These are phyloP conservation scores for Pyrenophora tritici-repentis DNA, from an alignment of 2,329 filamentous ascomycete species.

Conservation along the genomic window DNA sequence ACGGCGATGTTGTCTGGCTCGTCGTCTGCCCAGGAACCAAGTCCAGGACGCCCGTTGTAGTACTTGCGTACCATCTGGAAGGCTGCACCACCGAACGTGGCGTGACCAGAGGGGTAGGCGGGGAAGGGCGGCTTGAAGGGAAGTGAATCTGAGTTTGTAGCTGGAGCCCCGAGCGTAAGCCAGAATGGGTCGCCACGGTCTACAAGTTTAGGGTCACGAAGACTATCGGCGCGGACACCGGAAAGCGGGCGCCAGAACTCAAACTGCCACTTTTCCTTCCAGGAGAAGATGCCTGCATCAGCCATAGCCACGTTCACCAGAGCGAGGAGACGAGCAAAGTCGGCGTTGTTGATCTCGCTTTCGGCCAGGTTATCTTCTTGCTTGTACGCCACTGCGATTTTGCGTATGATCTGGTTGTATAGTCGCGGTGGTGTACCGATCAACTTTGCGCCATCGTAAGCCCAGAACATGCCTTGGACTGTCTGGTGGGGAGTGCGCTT, in stretches of 20 bases:
- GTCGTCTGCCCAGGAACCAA: constrained; percentile 23
- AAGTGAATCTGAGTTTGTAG: constrained; percentile 29
- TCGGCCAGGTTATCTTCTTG: not conserved
- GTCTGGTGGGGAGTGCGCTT: constrained; percentile 20
- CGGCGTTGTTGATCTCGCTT: constrained; percentile 30
- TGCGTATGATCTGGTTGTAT: constrained; percentile 32
- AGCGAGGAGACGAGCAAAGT: constrained; percentile 35
- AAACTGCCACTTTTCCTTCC: constrained; percentile 37
- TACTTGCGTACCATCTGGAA: constrained; percentile 32
- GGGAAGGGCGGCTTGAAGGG: constrained; percentile 37
- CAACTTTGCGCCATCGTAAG: constrained; percentile 22
- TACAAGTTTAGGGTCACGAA: too few relatives aligned
- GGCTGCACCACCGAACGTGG: constrained; percentile 30
- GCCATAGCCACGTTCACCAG: constrained; percentile 30
- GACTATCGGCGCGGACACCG: constrained; percentile 29
- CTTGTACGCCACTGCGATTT: constrained; percentile 26
- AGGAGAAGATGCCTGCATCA: constrained; percentile 37
- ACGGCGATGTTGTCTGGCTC: constrained; percentile 30
- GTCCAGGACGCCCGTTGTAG: constrained; percentile 30
- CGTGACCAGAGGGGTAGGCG: constrained; percentile 34
- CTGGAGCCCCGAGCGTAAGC: constrained; percentile 28
- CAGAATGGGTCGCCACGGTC: constrained; percentile 29
- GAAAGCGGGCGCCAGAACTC: constrained; percentile 39
- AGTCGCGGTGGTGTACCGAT: constrained; percentile 25
- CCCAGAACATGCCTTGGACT: constrained; percentile 18